Base-by-base conservation (phyloP, 352 stramenopile genomes). In the Phytophthora citrophthora region DNA sequence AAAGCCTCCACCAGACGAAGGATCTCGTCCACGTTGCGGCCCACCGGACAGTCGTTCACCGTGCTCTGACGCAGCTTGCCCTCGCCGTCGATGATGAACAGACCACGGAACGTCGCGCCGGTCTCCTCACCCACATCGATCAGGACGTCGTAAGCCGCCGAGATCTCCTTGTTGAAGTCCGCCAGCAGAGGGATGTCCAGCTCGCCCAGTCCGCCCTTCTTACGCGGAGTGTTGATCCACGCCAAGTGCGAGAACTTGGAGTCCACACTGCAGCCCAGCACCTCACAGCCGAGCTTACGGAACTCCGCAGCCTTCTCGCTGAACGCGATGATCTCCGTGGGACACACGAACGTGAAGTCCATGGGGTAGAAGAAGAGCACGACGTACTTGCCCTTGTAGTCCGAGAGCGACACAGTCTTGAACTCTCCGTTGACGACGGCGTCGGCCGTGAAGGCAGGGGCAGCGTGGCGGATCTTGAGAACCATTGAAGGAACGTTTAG, bases 361-460 rank as follows among this genome's bases (percentile, higher is more conserved):
- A 93, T 72, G 54, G 89, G 90, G 77, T 95, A 97, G 75, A 96
- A 97, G 87, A 97, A 96, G 31, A 97, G 83, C 53, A 96, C 86
- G 46, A 97, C 75, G 64, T 91, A 97, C 59, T 97, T 93, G 69
- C 89, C 89, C 53, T 85, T 81, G 76, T 94, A 97, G 61, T 97
- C 81, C 12, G 66, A 70, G 4, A 97, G 75, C 50, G 72, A 90
- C 41, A 97, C 54, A 16, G 74, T 86, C 81, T 90, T 87, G 77
- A 96, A 94, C 62, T 92, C 80, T 52, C 82, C 86, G 55, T 95
- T 61, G 46, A 95, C 75, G 16, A 96, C 83, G 38, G 88, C 88
- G 18, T 84, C 70, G 34, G 79, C 78, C 46, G 82, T 93, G 77
- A 95, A 95, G 16, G 68, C 72, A 18, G 87, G 87, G 16, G 87